Percentiles rank a stretch among this genome's conserved stretches.
phyloP scores from a whole-genome alignment of 2,329 filamentous ascomycete species.

The Chaetoscypha palmicola region DNA sequence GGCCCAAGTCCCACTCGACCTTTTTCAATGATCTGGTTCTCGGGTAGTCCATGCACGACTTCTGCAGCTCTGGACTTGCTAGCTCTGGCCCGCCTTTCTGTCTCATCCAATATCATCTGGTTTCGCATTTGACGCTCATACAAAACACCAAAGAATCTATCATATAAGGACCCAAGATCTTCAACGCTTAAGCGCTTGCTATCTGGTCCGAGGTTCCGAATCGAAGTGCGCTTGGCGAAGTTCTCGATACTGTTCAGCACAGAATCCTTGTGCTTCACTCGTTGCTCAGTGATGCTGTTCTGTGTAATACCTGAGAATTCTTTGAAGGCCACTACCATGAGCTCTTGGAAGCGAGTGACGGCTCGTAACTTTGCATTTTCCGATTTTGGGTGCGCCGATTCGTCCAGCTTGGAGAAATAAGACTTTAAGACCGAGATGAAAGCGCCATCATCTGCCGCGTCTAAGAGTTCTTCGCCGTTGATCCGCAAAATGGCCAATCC shows the following conservation, averaged over 20 bases:
- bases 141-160: conserved; percentile 84
- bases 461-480: conserved; percentile 91
- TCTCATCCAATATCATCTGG: conserved; percentile 69
- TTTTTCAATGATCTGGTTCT: conserved; percentile 59
- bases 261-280: conserved; percentile 86
- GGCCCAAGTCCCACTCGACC: conserved; percentile 82
- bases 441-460: conserved; percentile 87
- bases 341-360: conserved; percentile 92
- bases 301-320: conserved; percentile 96
- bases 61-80: conserved; percentile 48
- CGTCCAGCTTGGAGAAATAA: conserved; percentile 88
- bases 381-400: conserved; percentile 91
- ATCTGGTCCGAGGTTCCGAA: conserved; percentile 89
- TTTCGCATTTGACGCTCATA: conserved; percentile 87
- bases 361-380: conserved; percentile 91
- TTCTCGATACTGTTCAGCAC: conserved; percentile 95
- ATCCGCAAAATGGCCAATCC: conserved; percentile 94
- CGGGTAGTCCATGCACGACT: conserved; percentile 34
- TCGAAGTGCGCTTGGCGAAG: conserved; percentile 94
- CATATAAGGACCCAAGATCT: conserved; percentile 85
- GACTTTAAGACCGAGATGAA: conserved; percentile 95
- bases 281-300: conserved; percentile 79
- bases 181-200: conserved; percentile 83
- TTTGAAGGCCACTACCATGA: conserved; percentile 99
- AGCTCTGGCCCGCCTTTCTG: conserved; percentile 56